A percentile compares a stretch with the other conserved stretches of the same genome.
phyloP scores from a whole-genome alignment of 352 stramenopile genomes.

The Pythium brachiatum region DNA sequence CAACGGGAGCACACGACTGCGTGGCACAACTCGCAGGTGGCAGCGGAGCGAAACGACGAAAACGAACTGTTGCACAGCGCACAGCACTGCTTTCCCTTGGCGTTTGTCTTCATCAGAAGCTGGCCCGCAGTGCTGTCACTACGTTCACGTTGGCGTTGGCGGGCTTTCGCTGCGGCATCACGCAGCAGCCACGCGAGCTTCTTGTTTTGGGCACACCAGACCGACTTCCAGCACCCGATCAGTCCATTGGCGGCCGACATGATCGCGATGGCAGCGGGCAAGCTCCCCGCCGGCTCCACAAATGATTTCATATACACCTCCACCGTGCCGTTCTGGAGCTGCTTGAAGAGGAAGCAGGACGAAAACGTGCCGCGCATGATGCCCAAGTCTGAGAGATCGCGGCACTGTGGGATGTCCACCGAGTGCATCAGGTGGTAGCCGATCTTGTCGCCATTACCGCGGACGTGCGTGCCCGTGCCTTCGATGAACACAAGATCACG shows the following conservation, averaged over 20 bases:
- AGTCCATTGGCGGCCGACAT: slow-evolving; percentile 23
- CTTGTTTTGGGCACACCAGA: slow-evolving; percentile 31
- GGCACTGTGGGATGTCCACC: slow-evolving; percentile 28
- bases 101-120: slow-evolving; percentile 22
- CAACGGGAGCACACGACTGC: slow-evolving; percentile 17
- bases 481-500: slow-evolving; percentile 53
- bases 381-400: neutral
- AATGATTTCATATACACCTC: slow-evolving; percentile 34
- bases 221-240: slow-evolving; percentile 29
- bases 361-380: slow-evolving; percentile 17
- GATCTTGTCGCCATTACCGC: slow-evolving; percentile 29
- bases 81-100: slow-evolving; percentile 19
- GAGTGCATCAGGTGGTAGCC: slow-evolving; percentile 42
- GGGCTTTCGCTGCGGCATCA: neutral
- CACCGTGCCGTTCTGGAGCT: slow-evolving; percentile 18
- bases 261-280: slow-evolving; percentile 20
- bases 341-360: slow-evolving; percentile 17
- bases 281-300: slow-evolving; percentile 23
- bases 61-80: slow-evolving; percentile 10
- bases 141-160: slow-evolving; percentile 26
- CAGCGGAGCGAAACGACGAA: slow-evolving; percentile 15
- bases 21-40: slow-evolving; percentile 19
- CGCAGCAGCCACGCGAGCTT: slow-evolving; percentile 27
- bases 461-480: slow-evolving; percentile 31
- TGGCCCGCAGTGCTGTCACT: slow-evolving; percentile 27